A percentile compares a stretch with the other conserved stretches of the same genome.
Evolutionary conservation across 1,284 basidiomycete species (phyloP).

Genomic region (Malassezia brasiliensis): DNA sequence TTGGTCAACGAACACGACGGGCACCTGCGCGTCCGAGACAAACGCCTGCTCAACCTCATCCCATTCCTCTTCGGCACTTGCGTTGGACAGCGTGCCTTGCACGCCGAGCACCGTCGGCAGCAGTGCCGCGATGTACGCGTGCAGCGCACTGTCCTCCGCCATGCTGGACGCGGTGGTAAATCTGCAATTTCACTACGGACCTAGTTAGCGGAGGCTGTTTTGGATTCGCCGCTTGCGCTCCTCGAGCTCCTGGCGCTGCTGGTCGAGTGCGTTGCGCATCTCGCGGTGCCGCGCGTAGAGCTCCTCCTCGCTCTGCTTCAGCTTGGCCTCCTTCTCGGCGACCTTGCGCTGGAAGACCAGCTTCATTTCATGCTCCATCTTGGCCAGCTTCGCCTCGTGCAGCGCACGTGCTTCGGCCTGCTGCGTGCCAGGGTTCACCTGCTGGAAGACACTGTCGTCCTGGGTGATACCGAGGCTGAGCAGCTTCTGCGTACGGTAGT

Average conservation of each 20-base stretch:
- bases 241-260: constrained; percentile 86
- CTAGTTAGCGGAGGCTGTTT: constrained; percentile 42
- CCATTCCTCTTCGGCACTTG: neutral
- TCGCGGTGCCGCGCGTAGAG: constrained; percentile 46
- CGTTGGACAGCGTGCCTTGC: neutral
- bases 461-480: constrained; percentile 41
- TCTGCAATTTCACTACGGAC: neutral
- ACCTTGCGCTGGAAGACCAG: constrained; percentile 48
- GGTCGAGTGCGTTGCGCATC: constrained; percentile 60
- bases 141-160: constrained; percentile 14
- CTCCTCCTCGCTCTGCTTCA: constrained; percentile 48
- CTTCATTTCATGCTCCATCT: constrained; percentile 49
- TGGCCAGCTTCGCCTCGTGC: constrained; percentile 46
- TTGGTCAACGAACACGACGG: constrained; percentile 16
- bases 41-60: constrained; percentile 2
- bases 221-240: constrained; percentile 83
- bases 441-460: constrained; percentile 45
- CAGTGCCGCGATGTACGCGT: constrained; percentile 22
- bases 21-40: neutral
- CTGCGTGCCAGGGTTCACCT: constrained; percentile 42
- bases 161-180: constrained; percentile 4
- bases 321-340: constrained; percentile 47
- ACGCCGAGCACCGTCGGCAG: constrained; percentile 22
- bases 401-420: constrained; percentile 46
- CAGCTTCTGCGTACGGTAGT: constrained; percentile 44